A percentile compares a stretch with the other conserved stretches of the same genome.
Conservation (phyloP, 441 rosid species). For the Mallotus japonicus region DNA sequence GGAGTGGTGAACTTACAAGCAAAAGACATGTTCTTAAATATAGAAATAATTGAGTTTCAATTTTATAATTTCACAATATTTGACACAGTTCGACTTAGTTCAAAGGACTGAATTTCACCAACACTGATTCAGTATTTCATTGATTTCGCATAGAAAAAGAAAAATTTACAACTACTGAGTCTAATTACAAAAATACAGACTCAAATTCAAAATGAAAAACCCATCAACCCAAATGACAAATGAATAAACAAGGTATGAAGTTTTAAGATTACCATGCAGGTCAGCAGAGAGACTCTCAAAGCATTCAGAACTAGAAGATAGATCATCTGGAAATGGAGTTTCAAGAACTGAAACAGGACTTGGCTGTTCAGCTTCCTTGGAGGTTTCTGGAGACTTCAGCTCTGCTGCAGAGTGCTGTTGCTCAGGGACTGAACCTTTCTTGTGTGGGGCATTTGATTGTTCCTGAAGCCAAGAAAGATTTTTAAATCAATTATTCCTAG, state of each 20-base stretch:
- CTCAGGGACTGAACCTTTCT: constrained; percentile 30
- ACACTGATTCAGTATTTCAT: too few species aligned
- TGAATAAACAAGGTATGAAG: constrained; percentile 1
- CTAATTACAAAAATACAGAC: background rate
- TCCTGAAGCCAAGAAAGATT: constrained; percentile 44
- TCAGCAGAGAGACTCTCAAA: constrained; percentile 90
- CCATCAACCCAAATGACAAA: background rate
- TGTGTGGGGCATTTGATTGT: constrained; percentile 35
- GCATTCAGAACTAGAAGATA: constrained; percentile 82
- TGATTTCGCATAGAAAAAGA: background rate
- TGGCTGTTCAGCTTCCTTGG: constrained; percentile 90
- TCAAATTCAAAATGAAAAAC: background rate
- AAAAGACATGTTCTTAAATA: too few species aligned
- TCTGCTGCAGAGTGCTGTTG: constrained; percentile 42
- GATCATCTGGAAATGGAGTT: constrained; percentile 70
- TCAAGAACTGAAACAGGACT: constrained; percentile 94
- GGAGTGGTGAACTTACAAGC: too few species aligned
- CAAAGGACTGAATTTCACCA: too few species aligned
- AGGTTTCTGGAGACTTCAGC: constrained; percentile 49
- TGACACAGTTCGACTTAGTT: background rate
- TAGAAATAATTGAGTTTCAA: background rate
- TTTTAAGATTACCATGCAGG: constrained; percentile 64
- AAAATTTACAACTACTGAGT: background rate
- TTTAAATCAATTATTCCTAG: background rate
- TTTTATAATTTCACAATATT: background rate